Conservation (phyloP, 176 grass and related monocot species). For the Bonia amplexicaulis region DNA sequence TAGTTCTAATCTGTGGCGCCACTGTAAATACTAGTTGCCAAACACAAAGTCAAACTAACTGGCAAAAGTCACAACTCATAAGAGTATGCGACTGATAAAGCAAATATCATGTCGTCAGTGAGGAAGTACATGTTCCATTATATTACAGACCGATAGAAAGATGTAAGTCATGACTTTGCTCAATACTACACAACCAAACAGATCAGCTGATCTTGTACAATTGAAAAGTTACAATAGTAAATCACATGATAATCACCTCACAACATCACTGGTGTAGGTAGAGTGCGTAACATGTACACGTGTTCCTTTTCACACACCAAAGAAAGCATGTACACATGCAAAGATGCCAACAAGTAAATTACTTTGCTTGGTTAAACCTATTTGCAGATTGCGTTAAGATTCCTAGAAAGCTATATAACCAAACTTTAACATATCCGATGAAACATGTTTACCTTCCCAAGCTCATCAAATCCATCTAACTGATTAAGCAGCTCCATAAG, state of each 20-base stretch:
- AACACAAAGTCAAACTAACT: background rate
- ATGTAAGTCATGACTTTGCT: background rate
- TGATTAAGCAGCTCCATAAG: slow-evolving; percentile 99
- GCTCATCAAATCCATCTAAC: slow-evolving; percentile 94
- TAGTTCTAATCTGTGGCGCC: background rate
- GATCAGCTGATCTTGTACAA: background rate
- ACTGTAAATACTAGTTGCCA: background rate
- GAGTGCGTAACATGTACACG: background rate
- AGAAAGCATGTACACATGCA: background rate
- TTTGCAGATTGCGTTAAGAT: background rate
- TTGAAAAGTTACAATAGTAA: background rate
- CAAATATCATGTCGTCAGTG: background rate
- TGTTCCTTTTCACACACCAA: background rate
- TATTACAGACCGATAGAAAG: background rate
- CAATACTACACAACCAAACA: background rate
- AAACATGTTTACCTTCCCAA: slow-evolving; percentile 73
- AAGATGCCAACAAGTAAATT: background rate
- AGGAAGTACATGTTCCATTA: background rate
- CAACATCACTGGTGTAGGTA: background rate
- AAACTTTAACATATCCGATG: background rate
- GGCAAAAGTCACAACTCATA: background rate
- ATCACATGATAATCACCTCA: background rate
- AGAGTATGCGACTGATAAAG: background rate
- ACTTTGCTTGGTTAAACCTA: background rate
- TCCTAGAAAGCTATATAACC: background rate